Conservation (phyloP, 129 eudicot genomes). For the Mikania micrantha region DNA sequence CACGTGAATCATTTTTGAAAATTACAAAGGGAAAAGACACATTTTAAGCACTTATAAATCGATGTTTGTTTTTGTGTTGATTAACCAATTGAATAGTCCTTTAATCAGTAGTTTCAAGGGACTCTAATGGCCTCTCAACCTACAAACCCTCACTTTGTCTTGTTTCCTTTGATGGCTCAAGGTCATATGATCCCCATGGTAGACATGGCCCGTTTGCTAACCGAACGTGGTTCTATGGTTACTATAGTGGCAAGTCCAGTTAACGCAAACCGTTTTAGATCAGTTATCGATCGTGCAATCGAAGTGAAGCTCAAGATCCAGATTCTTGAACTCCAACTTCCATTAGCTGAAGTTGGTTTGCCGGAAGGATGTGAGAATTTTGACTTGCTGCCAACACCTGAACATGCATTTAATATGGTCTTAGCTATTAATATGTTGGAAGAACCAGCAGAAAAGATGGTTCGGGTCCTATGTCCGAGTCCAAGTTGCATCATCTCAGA, state of each 20-base stretch:
- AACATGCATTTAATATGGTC: constrained; percentile 5
- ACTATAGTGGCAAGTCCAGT: constrained; percentile 38
- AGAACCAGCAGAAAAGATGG: constrained; percentile 28
- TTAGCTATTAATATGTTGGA: constrained; percentile 27
- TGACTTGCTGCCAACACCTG: constrained; percentile 31
- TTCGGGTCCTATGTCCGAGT: constrained; percentile 16
- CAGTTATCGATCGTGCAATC: constrained; percentile 22
- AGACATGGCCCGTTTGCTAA: constrained; percentile 40
- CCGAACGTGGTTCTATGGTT: constrained; percentile 30
- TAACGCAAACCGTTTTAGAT: constrained; percentile 33
- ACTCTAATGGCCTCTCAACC: constrained; percentile 16
- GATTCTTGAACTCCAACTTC: constrained; percentile 31
- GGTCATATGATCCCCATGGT: constrained; percentile 49
- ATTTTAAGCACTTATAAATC: background rate
- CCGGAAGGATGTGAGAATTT: constrained; percentile 45
- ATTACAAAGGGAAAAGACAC: constrained; percentile 5
- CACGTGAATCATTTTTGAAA: background rate
- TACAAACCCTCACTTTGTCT: constrained; percentile 36
- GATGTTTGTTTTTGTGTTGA: background rate
- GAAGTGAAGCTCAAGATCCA: constrained; percentile 30
- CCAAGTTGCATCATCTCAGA: constrained; percentile 52
- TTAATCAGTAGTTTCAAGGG: background rate
- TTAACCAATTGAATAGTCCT: background rate
- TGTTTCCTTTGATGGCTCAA: constrained; percentile 47
- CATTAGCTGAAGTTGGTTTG: constrained; percentile 37